Percentiles rank a stretch among this genome's conserved stretches.
Evolutionary conservation across 768 basidiomycete genomes (phyloP).

Genomic region (Tubosaeta sp.): DNA sequence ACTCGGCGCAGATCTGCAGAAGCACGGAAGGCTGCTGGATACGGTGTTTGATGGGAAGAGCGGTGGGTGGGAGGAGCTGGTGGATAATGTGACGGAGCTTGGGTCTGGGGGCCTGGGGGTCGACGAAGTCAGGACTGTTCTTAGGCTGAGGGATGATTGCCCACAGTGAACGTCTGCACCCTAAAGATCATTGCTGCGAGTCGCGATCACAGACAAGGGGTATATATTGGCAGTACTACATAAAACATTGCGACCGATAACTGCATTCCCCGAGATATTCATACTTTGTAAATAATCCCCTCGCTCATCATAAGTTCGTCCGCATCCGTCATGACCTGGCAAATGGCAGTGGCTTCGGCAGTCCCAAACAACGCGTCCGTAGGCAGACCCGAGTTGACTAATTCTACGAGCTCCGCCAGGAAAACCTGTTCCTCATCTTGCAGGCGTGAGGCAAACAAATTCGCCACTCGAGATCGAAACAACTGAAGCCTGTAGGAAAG

Average conservation of each 20-base stretch:
- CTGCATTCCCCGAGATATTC: slow-evolving; percentile 18
- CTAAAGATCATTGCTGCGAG: no score
- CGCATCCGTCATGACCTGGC: slow-evolving; percentile 67
- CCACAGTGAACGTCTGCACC: slow-evolving; percentile 8
- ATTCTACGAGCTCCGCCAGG: slow-evolving; percentile 61
- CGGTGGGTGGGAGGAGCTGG: slow-evolving; percentile 49
- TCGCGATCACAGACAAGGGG: no score
- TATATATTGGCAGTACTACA: not conserved
- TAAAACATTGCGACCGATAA: not conserved
- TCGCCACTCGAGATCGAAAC: slow-evolving; percentile 77
- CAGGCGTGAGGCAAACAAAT: slow-evolving; percentile 60
- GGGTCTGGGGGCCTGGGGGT: slow-evolving; percentile 60
- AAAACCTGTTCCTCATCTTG: slow-evolving; percentile 77
- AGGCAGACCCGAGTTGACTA: slow-evolving; percentile 73
- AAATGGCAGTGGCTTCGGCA: slow-evolving; percentile 70
- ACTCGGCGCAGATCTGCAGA: slow-evolving; percentile 48
- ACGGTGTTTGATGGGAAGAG: slow-evolving; percentile 13
- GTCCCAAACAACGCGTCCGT: slow-evolving; percentile 72
- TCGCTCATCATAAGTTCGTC: slow-evolving; percentile 84
- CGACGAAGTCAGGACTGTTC: slow-evolving; percentile 56
- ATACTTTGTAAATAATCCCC: slow-evolving; percentile 83
- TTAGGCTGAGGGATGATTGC: slow-evolving; percentile 45
- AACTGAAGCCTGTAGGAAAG: slow-evolving; percentile 54
- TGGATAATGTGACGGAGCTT: slow-evolving; percentile 44
- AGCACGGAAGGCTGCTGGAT: slow-evolving; percentile 30